A percentile compares a stretch with the other conserved stretches of the same genome.
Conservation (phyloP, 2,329 filamentous ascomycete genomes). For the Triangularia setosa region DNA sequence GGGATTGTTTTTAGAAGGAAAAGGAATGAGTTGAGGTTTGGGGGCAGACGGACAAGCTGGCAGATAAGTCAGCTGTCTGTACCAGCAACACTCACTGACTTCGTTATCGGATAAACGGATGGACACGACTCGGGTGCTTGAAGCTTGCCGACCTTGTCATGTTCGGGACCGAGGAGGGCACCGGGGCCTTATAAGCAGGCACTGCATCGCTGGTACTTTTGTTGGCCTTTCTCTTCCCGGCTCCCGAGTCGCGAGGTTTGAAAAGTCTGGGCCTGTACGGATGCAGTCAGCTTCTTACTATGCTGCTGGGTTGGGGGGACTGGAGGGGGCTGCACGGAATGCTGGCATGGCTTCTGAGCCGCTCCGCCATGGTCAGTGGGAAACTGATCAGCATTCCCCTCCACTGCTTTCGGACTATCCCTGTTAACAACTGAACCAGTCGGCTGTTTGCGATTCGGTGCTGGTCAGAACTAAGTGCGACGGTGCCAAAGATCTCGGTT, state of each 20-base stretch:
- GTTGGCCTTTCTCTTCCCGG: neutral
- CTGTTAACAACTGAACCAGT: neutral
- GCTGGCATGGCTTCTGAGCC: neutral
- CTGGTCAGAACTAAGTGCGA: neutral
- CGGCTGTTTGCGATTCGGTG: neutral
- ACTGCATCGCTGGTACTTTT: neutral
- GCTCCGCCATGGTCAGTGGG: neutral
- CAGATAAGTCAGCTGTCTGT: neutral
- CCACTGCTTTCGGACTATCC: neutral
- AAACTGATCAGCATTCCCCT: neutral
- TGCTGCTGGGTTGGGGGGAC: neutral
- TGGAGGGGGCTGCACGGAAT: neutral
- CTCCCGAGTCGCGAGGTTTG: neutral
- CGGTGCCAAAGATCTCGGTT: neutral
- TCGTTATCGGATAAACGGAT: neutral
- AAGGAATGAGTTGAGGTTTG: too few relatives aligned
- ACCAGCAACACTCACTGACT: neutral
- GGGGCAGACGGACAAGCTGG: neutral
- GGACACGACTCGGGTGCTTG: neutral
- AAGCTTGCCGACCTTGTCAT: neutral
- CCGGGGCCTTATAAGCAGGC: neutral
- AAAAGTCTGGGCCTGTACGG: neutral
- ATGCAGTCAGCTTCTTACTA: neutral
- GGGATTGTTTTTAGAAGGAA: neutral
- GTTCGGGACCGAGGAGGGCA: neutral